Percentiles rank a stretch among this genome's conserved stretches.
These are phyloP conservation scores for Haematococcus lacustris DNA, from an alignment of 139 green algal genomes.

Conservation along the genomic window DNA sequence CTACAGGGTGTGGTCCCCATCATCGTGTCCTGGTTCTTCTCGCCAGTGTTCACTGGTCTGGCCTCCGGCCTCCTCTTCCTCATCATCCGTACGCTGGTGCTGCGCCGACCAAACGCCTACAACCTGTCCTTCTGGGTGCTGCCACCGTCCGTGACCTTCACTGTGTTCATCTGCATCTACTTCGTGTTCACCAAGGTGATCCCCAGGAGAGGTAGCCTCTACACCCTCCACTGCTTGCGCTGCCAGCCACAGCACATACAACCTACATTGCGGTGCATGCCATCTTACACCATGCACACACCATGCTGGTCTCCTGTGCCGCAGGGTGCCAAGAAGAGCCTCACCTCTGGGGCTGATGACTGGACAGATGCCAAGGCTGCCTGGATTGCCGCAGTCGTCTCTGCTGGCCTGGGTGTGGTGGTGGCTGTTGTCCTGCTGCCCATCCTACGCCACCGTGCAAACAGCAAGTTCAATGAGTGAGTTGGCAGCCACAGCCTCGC, in stretches of 20 bases:
- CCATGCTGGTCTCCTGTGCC: no score
- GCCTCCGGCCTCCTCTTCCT: constrained; percentile 31
- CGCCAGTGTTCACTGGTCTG: constrained; percentile 16
- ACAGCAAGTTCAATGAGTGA: background rate
- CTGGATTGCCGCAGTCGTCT: constrained; percentile 29
- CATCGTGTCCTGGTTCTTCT: constrained; percentile 5
- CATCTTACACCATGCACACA: no score
- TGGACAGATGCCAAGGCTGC: constrained; percentile 23
- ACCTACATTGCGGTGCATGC: no score
- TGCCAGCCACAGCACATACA: no score
- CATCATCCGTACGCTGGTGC: constrained; percentile 14
- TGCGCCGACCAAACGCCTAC: constrained; percentile 31
- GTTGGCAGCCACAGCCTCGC: no score
- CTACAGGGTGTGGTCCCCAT: background rate
- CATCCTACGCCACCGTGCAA: constrained; percentile 12
- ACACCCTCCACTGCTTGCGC: no score
- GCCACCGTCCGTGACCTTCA: constrained; percentile 30
- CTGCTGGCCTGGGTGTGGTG: constrained; percentile 9
- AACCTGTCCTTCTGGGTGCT: constrained; percentile 32
- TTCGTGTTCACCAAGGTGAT: no score
- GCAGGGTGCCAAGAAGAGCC: constrained; percentile 38
- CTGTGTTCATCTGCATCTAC: constrained; percentile 34
- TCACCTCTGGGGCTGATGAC: constrained; percentile 13
- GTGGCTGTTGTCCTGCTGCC: constrained; percentile 15
- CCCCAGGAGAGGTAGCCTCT: no score